Conservation (phyloP, 164 flowering plant species). For the Platanus orientalis region DNA sequence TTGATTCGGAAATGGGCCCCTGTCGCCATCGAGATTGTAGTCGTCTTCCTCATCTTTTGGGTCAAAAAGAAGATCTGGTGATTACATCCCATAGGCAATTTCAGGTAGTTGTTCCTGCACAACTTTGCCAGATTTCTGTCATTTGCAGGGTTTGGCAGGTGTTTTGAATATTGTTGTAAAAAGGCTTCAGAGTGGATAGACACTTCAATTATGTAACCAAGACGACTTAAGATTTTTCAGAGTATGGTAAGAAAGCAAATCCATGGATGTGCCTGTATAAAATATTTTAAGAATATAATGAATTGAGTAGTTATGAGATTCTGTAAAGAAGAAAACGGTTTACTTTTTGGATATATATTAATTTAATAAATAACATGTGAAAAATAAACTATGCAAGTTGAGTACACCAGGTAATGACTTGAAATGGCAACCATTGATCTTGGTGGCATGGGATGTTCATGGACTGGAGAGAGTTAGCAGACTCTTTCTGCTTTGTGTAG, state of each 20-base stretch:
- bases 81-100: slow-evolving; percentile 3
- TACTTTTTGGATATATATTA: too few species aligned
- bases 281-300: too few species aligned
- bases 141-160: background rate
- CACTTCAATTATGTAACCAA: background rate
- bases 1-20: slow-evolving; percentile 83
- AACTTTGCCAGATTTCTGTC: background rate
- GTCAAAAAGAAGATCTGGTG: slow-evolving; percentile 55
- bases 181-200: background rate
- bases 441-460: too few species aligned
- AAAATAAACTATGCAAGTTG: too few species aligned
- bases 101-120: background rate
- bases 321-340: too few species aligned
- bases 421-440: too few species aligned
- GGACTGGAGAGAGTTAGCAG: too few species aligned
- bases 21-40: slow-evolving; percentile 72
- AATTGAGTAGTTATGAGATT: too few species aligned
- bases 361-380: too few species aligned
- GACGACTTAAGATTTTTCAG: background rate
- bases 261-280: background rate
- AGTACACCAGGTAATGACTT: too few species aligned
- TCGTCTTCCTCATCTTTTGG: slow-evolving; percentile 71
- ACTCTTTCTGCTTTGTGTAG: too few species aligned
- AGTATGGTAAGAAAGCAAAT: background rate
- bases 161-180: background rate